Base-by-base conservation (phyloP, 352 stramenopile genomes). In the Globisporangium uncinulatum region DNA sequence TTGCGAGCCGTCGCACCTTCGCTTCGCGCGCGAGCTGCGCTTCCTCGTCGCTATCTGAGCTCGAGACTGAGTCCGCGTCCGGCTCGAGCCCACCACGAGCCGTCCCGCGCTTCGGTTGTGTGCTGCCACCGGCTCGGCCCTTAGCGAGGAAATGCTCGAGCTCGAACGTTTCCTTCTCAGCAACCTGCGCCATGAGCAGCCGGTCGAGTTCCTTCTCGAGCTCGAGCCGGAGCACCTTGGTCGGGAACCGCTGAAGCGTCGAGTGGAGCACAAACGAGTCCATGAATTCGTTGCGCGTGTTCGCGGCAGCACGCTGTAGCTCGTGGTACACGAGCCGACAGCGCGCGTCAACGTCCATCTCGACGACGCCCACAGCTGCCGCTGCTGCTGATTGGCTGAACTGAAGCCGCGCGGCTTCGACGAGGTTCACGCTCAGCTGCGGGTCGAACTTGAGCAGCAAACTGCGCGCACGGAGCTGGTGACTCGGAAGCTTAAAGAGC, bases 191-290 rank as follows among this genome's bases (percentile, higher is more conserved):
- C 24, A 86, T 74, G 7, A 98, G 64, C 43, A 98, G 57, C 5
- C 83, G 71, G 71, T 98, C 91, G 9, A 98, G 74, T 48, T 97
- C 92, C 20, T 92, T 89, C 48, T 98, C 89, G 5, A 98, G 76
- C 54, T 98, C 92, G 7, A 89, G 57, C 0, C 88, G 70, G 6
- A 98, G 65, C 15, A 96, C 86, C 52, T 85, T 89, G 1, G 90
- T 96, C 2, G 87, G 83, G 57, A 97, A 98, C 7, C 86, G 80
- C 73, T 98, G 93, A 15, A 87, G 57, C 19, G 86, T 89, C 51
- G 79, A 88, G 62, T 98, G 92, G 1, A 98, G 69, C 15, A 95
- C 79, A 19, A 67, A 69, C 29, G 87, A 97, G 56, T 97, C 87
- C 75, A 98, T 97, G 45, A 83, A 95, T 49, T 90, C 76, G 56